Evolutionary conservation across 164 flowering plant genomes (phyloP).

Genomic region (Dillenia suffruticosa): DNA sequence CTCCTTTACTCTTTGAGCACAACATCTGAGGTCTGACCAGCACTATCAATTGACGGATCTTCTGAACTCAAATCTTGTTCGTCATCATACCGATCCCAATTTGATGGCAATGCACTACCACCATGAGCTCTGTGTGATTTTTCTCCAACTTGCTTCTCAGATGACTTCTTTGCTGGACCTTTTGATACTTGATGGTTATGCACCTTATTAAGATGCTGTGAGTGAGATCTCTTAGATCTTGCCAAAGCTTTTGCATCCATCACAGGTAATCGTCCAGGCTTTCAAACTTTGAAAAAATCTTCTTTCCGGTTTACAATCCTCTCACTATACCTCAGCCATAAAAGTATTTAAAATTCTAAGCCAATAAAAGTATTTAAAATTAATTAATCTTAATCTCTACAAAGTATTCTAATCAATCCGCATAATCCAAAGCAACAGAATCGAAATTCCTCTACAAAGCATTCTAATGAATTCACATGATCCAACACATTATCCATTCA

Average conservation of each 20-base stretch:
- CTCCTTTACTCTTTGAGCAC: conserved; percentile 70
- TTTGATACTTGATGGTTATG: conserved; percentile 35
- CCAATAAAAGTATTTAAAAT: too few species aligned
- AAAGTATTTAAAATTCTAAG: too few species aligned
- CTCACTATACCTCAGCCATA: too few species aligned
- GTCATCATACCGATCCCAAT: conserved; percentile 79
- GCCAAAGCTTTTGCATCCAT: conserved; percentile 80
- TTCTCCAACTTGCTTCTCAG: conserved; percentile 23
- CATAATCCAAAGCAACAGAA: too few species aligned
- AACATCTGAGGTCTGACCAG: conserved; percentile 22
- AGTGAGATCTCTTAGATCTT: conserved; percentile 73
- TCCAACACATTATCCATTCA: too few species aligned
- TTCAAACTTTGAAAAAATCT: too few species aligned
- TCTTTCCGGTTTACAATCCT: too few species aligned
- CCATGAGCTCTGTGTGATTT: conserved; percentile 19
- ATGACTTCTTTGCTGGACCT: conserved; percentile 21
- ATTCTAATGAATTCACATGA: too few species aligned
- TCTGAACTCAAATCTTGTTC: conserved; percentile 28
- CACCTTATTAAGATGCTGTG: conserved; percentile 50
- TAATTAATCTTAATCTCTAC: too few species aligned
- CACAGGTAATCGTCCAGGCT: too few species aligned
- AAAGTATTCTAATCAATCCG: too few species aligned
- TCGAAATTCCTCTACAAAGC: too few species aligned
- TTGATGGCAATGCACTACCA: conserved; percentile 43
- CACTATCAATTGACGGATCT: conserved; percentile 1